These are phyloP conservation scores for Dactylellina cionopaga DNA, from an alignment of 2,329 filamentous ascomycete genomes.

Conservation along the genomic window DNA sequence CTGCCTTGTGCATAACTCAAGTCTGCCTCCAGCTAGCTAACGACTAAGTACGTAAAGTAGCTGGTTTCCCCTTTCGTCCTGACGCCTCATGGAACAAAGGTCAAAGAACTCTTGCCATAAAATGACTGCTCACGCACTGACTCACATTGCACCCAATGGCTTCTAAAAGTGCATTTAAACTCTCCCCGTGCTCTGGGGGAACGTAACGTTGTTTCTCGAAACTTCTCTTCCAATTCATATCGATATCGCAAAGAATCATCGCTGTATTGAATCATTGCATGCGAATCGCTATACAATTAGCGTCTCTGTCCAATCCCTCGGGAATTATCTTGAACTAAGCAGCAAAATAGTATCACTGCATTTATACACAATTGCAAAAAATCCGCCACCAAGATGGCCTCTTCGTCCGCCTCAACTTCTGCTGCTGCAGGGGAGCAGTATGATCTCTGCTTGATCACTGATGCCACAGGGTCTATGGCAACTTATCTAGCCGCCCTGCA, in stretches of 20 bases:
- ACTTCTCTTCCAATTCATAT: slow-evolving; percentile 10
- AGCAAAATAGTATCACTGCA: too few relatives aligned
- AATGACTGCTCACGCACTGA: background rate
- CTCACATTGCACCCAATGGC: too few relatives aligned
- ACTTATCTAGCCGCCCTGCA: slow-evolving; percentile 63
- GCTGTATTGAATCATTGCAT: too few relatives aligned
- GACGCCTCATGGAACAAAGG: too few relatives aligned
- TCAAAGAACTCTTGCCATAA: background rate
- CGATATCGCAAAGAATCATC: too few relatives aligned
- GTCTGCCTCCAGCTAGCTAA: too few relatives aligned
- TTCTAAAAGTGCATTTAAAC: slow-evolving; percentile 22
- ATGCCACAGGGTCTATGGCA: slow-evolving; percentile 65
- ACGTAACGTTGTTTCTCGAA: slow-evolving; percentile 17
- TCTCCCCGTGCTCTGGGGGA: background rate
- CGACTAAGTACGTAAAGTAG: too few relatives aligned
- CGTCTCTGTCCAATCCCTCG: too few relatives aligned
- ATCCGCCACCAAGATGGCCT: slow-evolving; percentile 14
- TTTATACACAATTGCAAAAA: too few relatives aligned
- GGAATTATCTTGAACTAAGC: too few relatives aligned
- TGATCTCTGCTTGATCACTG: slow-evolving; percentile 64
- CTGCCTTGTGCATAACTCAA: too few relatives aligned
- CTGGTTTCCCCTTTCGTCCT: too few relatives aligned
- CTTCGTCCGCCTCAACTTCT: slow-evolving; percentile 26
- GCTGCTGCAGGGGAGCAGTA: slow-evolving; percentile 56
- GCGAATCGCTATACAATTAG: background rate